These are phyloP conservation scores for Xylaria flabelliformis DNA, from an alignment of 495 filamentous ascomycete genomes.

Conservation along the genomic window DNA sequence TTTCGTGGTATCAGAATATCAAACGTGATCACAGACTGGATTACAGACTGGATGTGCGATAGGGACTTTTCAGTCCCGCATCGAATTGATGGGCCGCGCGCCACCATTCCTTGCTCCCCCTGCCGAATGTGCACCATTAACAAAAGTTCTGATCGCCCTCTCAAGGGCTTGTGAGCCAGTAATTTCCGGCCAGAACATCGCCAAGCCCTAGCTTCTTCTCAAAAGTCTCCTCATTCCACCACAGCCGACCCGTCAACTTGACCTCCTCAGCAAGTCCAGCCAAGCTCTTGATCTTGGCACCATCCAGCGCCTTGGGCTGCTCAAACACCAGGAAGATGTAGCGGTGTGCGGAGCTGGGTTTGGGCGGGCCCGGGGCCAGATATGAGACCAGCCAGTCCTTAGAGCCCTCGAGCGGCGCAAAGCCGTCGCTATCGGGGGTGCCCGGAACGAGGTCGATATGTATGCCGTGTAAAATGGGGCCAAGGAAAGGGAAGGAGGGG, in stretches of 20 bases:
- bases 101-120: not conserved
- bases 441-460: slow-evolving; percentile 45
- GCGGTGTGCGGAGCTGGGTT: slow-evolving; percentile 58
- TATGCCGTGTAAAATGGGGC: slow-evolving; percentile 56
- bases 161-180: slow-evolving; percentile 46
- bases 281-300: slow-evolving; percentile 50
- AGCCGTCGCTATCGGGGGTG: slow-evolving; percentile 30
- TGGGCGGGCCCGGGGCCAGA: slow-evolving; percentile 59
- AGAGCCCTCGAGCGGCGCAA: slow-evolving; percentile 29
- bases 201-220: slow-evolving; percentile 56
- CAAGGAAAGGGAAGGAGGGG: slow-evolving; percentile 55
- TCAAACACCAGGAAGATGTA: slow-evolving; percentile 65
- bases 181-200: slow-evolving; percentile 59
- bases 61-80: not conserved
- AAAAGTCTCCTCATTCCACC: slow-evolving; percentile 59
- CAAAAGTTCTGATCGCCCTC: not conserved
- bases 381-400: slow-evolving; percentile 50
- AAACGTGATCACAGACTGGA: not conserved
- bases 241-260: slow-evolving; percentile 49
- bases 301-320: slow-evolving; percentile 58
- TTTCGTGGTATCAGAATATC: not conserved
- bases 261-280: slow-evolving; percentile 47
- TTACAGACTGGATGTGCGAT: not conserved
- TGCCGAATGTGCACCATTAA: not conserved
- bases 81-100: not conserved